A percentile compares a stretch with the other conserved stretches of the same genome.
Conservation (phyloP, 345 rosid species). For the Aethionema arabicum region DNA sequence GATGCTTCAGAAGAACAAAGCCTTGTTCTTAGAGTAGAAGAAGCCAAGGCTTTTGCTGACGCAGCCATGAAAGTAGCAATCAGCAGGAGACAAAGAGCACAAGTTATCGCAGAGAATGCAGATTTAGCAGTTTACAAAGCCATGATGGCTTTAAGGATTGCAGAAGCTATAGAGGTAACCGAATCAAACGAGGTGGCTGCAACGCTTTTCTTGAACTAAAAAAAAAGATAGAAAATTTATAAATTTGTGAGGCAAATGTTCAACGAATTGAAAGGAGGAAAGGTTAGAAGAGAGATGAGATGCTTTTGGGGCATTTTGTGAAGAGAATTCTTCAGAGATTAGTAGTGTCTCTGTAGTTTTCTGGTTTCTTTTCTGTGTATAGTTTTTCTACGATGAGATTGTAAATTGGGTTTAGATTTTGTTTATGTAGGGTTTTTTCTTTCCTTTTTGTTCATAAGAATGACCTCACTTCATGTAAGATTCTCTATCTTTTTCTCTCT, state of each 20-base stretch:
- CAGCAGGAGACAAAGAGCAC: slow-evolving; percentile 60
- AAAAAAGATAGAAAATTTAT: slow-evolving; percentile 8
- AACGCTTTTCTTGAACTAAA: slow-evolving; percentile 27
- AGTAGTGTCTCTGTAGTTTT: slow-evolving; percentile 22
- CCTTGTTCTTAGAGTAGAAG: slow-evolving; percentile 46
- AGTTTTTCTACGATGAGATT: slow-evolving; percentile 33
- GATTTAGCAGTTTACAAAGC: slow-evolving; percentile 82
- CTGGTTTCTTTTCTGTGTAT: slow-evolving; percentile 19
- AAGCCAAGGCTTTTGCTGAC: slow-evolving; percentile 49
- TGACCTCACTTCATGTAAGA: slow-evolving; percentile 21
- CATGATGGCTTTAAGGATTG: slow-evolving; percentile 58
- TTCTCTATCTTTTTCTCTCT: slow-evolving; percentile 8
- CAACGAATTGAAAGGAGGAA: background rate
- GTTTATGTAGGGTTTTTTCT: slow-evolving; percentile 1
- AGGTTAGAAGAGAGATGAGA: background rate
- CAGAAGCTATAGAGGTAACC: slow-evolving; percentile 51
- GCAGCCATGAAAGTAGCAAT: slow-evolving; percentile 49
- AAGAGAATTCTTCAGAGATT: slow-evolving; percentile 23
- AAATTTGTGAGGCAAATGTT: slow-evolving; percentile 13
- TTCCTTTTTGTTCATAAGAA: slow-evolving; percentile 11
- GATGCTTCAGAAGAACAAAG: slow-evolving; percentile 49
- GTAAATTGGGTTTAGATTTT: slow-evolving; percentile 34
- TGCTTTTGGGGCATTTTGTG: slow-evolving; percentile 21
- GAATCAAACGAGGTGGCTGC: slow-evolving; percentile 40
- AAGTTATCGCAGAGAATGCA: slow-evolving; percentile 72